Evolutionary conservation across 495 filamentous ascomycete species (phyloP).

Genomic region (Venustampulla echinocandica): DNA sequence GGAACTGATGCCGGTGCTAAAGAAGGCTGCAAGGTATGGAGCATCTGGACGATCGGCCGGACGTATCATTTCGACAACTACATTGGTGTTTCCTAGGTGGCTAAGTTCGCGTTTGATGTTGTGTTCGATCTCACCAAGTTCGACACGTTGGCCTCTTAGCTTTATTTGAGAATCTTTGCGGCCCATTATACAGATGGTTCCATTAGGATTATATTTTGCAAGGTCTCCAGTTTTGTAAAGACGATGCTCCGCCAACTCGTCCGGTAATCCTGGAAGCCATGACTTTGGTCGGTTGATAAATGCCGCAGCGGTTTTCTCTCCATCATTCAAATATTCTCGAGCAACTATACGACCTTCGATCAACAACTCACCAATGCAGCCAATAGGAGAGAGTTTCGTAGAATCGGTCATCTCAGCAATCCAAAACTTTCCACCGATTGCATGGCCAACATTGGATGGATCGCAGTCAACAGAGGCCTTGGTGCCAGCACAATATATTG

Average conservation of each 20-base stretch:
- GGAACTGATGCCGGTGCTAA: not conserved
- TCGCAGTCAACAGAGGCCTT: not conserved
- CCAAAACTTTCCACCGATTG: slow-evolving; percentile 40
- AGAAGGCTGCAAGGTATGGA: not conserved
- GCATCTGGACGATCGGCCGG: not conserved
- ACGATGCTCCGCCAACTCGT: slow-evolving; percentile 19
- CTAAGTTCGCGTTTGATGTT: not conserved
- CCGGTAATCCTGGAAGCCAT: too few relatives aligned
- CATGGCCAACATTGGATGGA: slow-evolving; percentile 19
- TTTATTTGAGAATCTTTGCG: slow-evolving; percentile 24
- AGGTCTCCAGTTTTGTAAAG: slow-evolving; percentile 50
- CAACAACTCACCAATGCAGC: slow-evolving; percentile 49
- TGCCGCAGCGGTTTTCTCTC: slow-evolving; percentile 1
- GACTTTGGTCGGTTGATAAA: slow-evolving; percentile 23
- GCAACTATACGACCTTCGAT: slow-evolving; percentile 50
- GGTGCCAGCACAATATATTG: slow-evolving; percentile 2
- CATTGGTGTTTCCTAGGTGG: not conserved
- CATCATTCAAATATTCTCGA: slow-evolving; percentile 34
- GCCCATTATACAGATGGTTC: slow-evolving; percentile 28
- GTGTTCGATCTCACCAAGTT: slow-evolving; percentile 22
- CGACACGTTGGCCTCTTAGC: slow-evolving; percentile 23
- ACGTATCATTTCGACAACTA: not conserved
- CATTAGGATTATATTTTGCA: slow-evolving; percentile 42
- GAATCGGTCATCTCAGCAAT: slow-evolving; percentile 46
- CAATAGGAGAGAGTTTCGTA: slow-evolving; percentile 44